Evolutionary conservation across 2,329 filamentous ascomycete genomes (phyloP).

Genomic region (Ophiostoma triangulosporum): DNA sequence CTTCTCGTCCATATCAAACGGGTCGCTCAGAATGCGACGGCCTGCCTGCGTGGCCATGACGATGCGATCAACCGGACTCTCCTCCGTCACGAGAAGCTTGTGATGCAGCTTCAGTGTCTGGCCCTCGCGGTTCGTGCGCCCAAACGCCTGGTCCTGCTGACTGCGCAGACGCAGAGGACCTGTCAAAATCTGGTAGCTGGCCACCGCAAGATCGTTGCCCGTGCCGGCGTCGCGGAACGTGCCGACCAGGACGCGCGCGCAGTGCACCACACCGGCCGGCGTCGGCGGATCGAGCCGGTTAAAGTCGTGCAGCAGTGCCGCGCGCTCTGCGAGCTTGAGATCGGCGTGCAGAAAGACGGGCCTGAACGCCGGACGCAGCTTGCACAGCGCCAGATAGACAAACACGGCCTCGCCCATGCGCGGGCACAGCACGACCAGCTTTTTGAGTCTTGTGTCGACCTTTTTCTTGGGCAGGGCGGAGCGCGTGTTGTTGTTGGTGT

Average conservation of each 20-base stretch:
- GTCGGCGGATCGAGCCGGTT: conserved; percentile 8
- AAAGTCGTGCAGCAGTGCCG: conserved; percentile 12
- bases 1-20: conserved; percentile 11
- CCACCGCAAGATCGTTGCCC: conserved; percentile 13
- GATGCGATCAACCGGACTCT: conserved; percentile 15
- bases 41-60: conserved; percentile 15
- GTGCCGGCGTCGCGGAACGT: conserved; percentile 15
- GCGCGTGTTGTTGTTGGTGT: neutral
- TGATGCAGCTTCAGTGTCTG: conserved; percentile 15
- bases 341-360: conserved; percentile 14
- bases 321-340: conserved; percentile 12
- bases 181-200: conserved; percentile 16
- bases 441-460: conserved; percentile 11
- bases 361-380: conserved; percentile 8
- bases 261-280: neutral
- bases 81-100: conserved; percentile 13
- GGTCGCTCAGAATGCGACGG: conserved; percentile 13
- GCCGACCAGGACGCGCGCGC: conserved; percentile 11
- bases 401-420: conserved; percentile 16
- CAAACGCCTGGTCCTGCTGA: conserved; percentile 16
- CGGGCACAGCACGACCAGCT: conserved; percentile 16
- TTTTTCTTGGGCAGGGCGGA: conserved; percentile 5
- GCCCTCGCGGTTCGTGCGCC: conserved; percentile 16
- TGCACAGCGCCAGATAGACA: conserved; percentile 13
- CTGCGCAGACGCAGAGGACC: conserved; percentile 14